These are phyloP conservation scores for Vigna mungo DNA, from an alignment of 306 rosid genomes.

Conservation along the genomic window DNA sequence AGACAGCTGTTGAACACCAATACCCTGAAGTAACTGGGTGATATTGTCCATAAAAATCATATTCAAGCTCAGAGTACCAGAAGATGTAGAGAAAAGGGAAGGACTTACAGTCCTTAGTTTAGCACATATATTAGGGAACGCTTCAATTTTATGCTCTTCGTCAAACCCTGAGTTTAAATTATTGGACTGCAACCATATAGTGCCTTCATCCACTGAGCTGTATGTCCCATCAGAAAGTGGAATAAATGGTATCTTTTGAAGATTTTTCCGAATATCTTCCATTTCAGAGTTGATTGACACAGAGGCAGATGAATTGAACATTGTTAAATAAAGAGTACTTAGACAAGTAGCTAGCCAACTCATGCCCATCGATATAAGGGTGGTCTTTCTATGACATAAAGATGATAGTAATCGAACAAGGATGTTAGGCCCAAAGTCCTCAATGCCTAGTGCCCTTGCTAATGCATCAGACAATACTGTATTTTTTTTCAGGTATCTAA, in stretches of 20 bases:
- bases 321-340: constrained; percentile 56
- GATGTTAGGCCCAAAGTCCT: constrained; percentile 81
- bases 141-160: constrained; percentile 63
- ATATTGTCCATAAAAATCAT: constrained; percentile 54
- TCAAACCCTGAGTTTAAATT: constrained; percentile 56
- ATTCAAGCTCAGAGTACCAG: constrained; percentile 58
- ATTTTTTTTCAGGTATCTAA: constrained; percentile 77
- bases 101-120: constrained; percentile 78
- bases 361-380: constrained; percentile 65
- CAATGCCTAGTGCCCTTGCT: constrained; percentile 80
- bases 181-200: constrained; percentile 85
- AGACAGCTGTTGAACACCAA: constrained; percentile 89
- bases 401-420: constrained; percentile 67
- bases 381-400: constrained; percentile 56
- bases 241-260: constrained; percentile 64
- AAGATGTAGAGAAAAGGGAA: constrained; percentile 63
- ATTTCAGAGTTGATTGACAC: constrained; percentile 49
- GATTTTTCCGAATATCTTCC: constrained; percentile 55
- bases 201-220: constrained; percentile 74
- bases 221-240: constrained; percentile 93
- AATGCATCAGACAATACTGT: constrained; percentile 67
- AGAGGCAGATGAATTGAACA: constrained; percentile 57
- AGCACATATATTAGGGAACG: constrained; percentile 73
- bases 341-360: constrained; percentile 83
- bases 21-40: constrained; percentile 63